Conservation (phyloP, 805 yeast genomes). For the Metschnikowia similis region DNA sequence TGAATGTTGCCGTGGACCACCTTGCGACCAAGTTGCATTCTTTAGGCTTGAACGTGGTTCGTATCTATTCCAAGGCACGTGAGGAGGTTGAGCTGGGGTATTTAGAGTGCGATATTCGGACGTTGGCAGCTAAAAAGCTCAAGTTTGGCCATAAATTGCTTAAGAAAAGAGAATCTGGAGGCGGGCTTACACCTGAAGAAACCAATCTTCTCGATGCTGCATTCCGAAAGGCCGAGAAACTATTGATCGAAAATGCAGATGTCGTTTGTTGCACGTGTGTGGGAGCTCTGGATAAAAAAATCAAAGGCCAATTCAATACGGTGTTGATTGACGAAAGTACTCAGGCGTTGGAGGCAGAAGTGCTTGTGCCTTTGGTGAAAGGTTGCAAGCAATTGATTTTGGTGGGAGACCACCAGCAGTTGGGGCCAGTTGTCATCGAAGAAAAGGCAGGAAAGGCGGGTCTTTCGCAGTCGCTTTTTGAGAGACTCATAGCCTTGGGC, state of each 20-base stretch:
- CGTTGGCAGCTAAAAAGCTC: neutral
- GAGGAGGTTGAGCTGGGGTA: slow-evolving; percentile 65
- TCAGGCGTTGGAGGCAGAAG: slow-evolving; percentile 91
- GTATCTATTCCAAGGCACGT: slow-evolving; percentile 70
- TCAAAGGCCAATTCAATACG: slow-evolving; percentile 60
- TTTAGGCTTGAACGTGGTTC: slow-evolving; percentile 73
- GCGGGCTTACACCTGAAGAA: slow-evolving; percentile 9
- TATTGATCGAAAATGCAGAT: slow-evolving; percentile 54
- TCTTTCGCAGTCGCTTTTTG: slow-evolving; percentile 79
- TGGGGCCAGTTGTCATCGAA: slow-evolving; percentile 87
- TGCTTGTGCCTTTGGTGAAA: slow-evolving; percentile 80
- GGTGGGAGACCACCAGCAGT: slow-evolving; percentile 94
- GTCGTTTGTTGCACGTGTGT: slow-evolving; percentile 90
- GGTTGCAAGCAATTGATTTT: slow-evolving; percentile 87
- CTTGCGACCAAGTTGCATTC: slow-evolving; percentile 65
- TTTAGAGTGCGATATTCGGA: neutral
- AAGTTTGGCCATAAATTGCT: neutral
- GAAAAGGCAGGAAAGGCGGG: slow-evolving; percentile 84
- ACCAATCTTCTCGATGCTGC: slow-evolving; percentile 3
- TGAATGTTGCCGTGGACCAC: slow-evolving; percentile 93
- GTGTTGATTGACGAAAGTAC: slow-evolving; percentile 91
- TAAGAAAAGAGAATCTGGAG: slow-evolving; percentile 6
- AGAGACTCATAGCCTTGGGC: slow-evolving; percentile 76
- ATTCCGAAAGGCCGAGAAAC: slow-evolving; percentile 40
- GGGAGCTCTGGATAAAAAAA: slow-evolving; percentile 79